phyloP scores from a whole-genome alignment of 768 basidiomycete species.

The Lactifluus pinguis region DNA sequence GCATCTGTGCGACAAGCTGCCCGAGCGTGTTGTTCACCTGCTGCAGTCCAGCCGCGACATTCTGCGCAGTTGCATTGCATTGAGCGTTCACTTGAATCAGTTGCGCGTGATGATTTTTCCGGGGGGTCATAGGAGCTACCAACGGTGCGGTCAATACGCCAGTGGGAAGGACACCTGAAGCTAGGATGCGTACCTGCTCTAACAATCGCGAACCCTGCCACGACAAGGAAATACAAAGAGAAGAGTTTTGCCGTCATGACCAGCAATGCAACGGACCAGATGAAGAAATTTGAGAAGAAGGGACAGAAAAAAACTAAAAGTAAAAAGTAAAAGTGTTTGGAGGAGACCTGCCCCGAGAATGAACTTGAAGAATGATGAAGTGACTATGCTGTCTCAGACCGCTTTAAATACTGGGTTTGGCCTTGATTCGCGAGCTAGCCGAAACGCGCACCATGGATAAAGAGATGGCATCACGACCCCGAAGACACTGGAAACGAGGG shows the following conservation, averaged over 20 bases:
- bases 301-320: background rate
- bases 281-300: background rate
- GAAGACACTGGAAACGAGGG: conserved; percentile 1
- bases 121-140: background rate
- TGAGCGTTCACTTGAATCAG: background rate
- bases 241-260: conserved; percentile 9
- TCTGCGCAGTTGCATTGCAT: background rate
- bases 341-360: conserved; percentile 7
- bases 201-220: background rate
- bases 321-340: background rate
- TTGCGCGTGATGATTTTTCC: background rate
- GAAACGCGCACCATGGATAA: background rate
- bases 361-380: background rate
- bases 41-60: background rate
- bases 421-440: background rate
- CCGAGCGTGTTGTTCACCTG: background rate
- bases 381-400: background rate
- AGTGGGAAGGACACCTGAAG: background rate
- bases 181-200: background rate
- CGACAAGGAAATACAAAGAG: conserved; percentile 3
- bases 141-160: background rate
- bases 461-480: background rate
- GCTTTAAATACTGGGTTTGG: background rate
- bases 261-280: conserved; percentile 1
- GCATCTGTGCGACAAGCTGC: background rate